Conservation (phyloP, 75 land plant species). For the Cunninghamia lanceolata region DNA sequence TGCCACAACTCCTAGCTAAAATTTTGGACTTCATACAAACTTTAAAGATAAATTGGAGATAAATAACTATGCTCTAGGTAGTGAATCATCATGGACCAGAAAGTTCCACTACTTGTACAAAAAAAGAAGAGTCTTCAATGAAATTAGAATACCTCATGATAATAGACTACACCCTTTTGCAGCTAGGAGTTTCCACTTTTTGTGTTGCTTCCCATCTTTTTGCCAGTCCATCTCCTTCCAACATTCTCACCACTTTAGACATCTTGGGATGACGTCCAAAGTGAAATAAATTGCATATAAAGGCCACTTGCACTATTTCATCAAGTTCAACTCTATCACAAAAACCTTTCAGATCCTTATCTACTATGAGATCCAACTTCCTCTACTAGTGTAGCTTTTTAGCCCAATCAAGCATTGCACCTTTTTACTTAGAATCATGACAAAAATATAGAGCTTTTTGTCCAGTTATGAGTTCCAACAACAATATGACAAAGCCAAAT, state of each 20-base stretch:
- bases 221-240: slow-evolving; percentile 38
- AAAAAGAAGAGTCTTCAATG: slow-evolving; percentile 65
- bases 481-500: slow-evolving; percentile 34
- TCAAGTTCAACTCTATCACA: slow-evolving; percentile 31
- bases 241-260: slow-evolving; percentile 45
- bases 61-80: no score
- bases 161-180: slow-evolving; percentile 19
- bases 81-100: slow-evolving; percentile 55
- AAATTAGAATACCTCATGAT: slow-evolving; percentile 51
- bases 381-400: slow-evolving; percentile 29
- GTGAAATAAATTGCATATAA: slow-evolving; percentile 25
- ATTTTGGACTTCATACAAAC: no score
- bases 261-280: slow-evolving; percentile 36
- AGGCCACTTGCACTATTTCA: slow-evolving; percentile 42
- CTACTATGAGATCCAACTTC: slow-evolving; percentile 26
- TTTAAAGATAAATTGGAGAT: no score
- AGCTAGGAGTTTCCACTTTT: slow-evolving; percentile 35
- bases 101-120: slow-evolving; percentile 69
- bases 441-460: slow-evolving; percentile 62
- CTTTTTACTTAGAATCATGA: slow-evolving; percentile 64
- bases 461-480: slow-evolving; percentile 57
- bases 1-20: no score
- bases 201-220: slow-evolving; percentile 41
- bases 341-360: slow-evolving; percentile 18
- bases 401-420: slow-evolving; percentile 75